phyloP scores from a whole-genome alignment of 352 stramenopile species.

The Phytopythium cucurbitacearum region DNA sequence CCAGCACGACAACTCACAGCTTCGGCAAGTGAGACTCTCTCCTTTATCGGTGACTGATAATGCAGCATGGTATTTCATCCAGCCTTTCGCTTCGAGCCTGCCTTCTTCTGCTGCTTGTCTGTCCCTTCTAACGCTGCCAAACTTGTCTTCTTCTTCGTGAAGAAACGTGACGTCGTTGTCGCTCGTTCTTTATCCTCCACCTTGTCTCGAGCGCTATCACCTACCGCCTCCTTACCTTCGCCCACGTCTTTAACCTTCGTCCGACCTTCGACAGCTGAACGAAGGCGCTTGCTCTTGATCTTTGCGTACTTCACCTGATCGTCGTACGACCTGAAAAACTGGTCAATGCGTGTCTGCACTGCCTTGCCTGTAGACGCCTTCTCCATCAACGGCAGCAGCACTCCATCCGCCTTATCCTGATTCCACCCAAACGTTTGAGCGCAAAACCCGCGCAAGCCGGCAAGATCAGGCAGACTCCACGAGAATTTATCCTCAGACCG shows the following conservation, averaged over 20 bases:
- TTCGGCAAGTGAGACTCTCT: neutral
- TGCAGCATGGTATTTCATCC: neutral
- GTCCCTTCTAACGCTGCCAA: constrained; percentile 1
- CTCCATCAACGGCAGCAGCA: constrained; percentile 89
- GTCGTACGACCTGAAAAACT: constrained; percentile 95
- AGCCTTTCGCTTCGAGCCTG: constrained; percentile 1
- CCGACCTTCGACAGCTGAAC: constrained; percentile 62
- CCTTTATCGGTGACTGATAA: neutral
- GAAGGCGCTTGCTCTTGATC: constrained; percentile 86
- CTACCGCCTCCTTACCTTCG: constrained; percentile 11
- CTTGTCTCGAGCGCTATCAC: neutral
- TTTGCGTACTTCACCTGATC: constrained; percentile 95
- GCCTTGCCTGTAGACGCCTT: constrained; percentile 33
- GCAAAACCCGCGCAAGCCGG: constrained; percentile 85
- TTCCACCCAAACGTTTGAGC: constrained; percentile 91
- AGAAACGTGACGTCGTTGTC: constrained; percentile 2
- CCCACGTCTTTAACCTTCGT: constrained; percentile 14
- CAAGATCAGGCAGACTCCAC: constrained; percentile 90
- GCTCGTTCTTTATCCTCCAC: neutral
- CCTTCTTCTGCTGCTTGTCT: neutral
- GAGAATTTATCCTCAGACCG: constrained; percentile 85
- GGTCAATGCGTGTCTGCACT: constrained; percentile 92
- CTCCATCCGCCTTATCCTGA: constrained; percentile 83
- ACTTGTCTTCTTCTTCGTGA: constrained; percentile 7
- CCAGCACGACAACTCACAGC: constrained; percentile 4